Conservation (phyloP, 257 asterid species). For the Haberlea rhodopensis region DNA sequence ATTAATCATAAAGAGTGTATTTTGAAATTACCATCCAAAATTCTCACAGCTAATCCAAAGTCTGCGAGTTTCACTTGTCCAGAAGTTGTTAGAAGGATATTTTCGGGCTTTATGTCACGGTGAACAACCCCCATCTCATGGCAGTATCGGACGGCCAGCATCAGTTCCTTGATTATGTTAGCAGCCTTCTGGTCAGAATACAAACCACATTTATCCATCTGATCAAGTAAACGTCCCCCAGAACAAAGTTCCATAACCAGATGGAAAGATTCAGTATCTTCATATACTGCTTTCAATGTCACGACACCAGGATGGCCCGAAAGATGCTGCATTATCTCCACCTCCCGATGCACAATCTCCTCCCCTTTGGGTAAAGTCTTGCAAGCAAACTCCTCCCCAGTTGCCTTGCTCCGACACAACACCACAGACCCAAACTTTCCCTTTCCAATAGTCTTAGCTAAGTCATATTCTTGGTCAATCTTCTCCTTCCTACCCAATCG, state of each 20-base stretch:
- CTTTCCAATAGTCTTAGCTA: slow-evolving; percentile 55
- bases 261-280: slow-evolving; percentile 72
- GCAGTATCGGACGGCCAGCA: slow-evolving; percentile 76
- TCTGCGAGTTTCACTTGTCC: slow-evolving; percentile 87
- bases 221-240: slow-evolving; percentile 81
- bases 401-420: slow-evolving; percentile 57
- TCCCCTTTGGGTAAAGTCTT: slow-evolving; percentile 74
- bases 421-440: slow-evolving; percentile 85
- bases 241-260: slow-evolving; percentile 89
- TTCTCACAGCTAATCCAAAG: slow-evolving; percentile 81
- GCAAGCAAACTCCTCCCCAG: slow-evolving; percentile 79
- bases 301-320: slow-evolving; percentile 89
- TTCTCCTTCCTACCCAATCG: slow-evolving; percentile 81
- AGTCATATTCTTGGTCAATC: slow-evolving; percentile 68
- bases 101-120: slow-evolving; percentile 87
- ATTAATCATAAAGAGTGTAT: slow-evolving; percentile 1
- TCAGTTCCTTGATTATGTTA: slow-evolving; percentile 65
- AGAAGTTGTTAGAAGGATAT: slow-evolving; percentile 64
- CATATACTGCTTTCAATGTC: slow-evolving; percentile 75
- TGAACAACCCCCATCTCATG: slow-evolving; percentile 97
- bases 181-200: slow-evolving; percentile 75
- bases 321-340: slow-evolving; percentile 94
- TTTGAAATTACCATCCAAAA: slow-evolving; percentile 60
- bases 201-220: slow-evolving; percentile 64
- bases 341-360: slow-evolving; percentile 87